Evolutionary conservation across 2,329 filamentous ascomycete species (phyloP).

Genomic region (Diaporthe sp.): DNA sequence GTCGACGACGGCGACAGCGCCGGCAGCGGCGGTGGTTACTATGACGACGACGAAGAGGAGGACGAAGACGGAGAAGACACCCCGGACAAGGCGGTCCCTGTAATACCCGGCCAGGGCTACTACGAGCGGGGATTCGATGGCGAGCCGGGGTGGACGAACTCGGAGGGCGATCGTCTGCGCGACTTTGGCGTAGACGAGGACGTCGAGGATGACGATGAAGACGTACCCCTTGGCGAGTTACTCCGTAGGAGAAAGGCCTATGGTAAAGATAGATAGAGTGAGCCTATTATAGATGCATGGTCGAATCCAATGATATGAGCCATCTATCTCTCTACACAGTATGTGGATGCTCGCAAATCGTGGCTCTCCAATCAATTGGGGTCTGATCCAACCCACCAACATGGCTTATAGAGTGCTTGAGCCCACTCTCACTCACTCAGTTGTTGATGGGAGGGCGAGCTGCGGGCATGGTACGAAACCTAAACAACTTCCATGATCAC

Average conservation of each 20-base stretch:
- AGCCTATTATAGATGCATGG: not conserved
- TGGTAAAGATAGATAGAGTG: slow-evolving; percentile 32
- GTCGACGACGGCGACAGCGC: slow-evolving; percentile 30
- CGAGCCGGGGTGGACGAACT: slow-evolving; percentile 77
- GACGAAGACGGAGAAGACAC: slow-evolving; percentile 46
- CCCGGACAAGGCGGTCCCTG: slow-evolving; percentile 41
- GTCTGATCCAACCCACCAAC: not conserved
- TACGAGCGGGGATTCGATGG: slow-evolving; percentile 56
- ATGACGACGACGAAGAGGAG: slow-evolving; percentile 71
- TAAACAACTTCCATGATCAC: not conserved
- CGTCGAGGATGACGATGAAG: slow-evolving; percentile 60
- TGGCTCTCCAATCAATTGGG: too few relatives aligned
- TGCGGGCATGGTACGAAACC: too few relatives aligned
- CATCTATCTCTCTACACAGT: not conserved
- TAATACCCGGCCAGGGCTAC: slow-evolving; percentile 38
- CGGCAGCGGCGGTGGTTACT: slow-evolving; percentile 52
- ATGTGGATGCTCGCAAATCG: not conserved
- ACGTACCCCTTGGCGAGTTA: slow-evolving; percentile 79
- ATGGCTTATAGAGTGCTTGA: not conserved
- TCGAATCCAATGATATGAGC: not conserved
- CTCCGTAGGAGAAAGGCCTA: slow-evolving; percentile 66
- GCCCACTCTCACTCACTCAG: not conserved
- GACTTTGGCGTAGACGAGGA: slow-evolving; percentile 88
- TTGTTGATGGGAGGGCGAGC: not conserved
- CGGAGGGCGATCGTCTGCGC: slow-evolving; percentile 79